Evolutionary conservation across 768 basidiomycete species (phyloP).

Genomic region (Auricularia sp.): DNA sequence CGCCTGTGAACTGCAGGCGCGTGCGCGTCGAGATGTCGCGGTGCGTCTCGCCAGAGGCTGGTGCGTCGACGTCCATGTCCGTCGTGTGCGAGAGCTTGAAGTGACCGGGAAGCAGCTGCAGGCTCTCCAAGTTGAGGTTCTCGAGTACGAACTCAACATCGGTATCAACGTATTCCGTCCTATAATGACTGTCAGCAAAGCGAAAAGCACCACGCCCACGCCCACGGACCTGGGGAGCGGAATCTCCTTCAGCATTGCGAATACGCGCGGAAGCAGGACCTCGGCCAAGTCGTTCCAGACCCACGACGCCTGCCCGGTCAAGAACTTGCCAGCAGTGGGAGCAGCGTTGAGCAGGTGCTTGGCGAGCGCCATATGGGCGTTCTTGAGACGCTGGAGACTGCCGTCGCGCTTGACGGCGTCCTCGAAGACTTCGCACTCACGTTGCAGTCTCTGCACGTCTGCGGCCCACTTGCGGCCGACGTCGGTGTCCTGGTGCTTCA

Average conservation of each 20-base stretch:
- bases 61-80: constrained; percentile 35
- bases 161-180: constrained; percentile 59
- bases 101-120: constrained; percentile 58
- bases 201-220: background rate
- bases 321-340: constrained; percentile 27
- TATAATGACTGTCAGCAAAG: constrained; percentile 14
- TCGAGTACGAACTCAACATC: constrained; percentile 68
- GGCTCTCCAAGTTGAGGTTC: constrained; percentile 57
- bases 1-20: constrained; percentile 51
- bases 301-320: constrained; percentile 57
- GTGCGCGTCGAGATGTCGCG: constrained; percentile 54
- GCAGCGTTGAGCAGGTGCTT: constrained; percentile 38
- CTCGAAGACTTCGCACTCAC: constrained; percentile 35
- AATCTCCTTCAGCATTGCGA: constrained; percentile 43
- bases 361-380: constrained; percentile 39
- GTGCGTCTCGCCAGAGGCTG: constrained; percentile 25
- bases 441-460: constrained; percentile 36
- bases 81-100: constrained; percentile 66
- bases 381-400: constrained; percentile 36
- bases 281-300: constrained; percentile 76
- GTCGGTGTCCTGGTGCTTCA: constrained; percentile 36
- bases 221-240: constrained; percentile 55
- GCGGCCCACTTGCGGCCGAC: constrained; percentile 40
- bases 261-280: constrained; percentile 57
- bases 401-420: constrained; percentile 36